These are phyloP conservation scores for Mucor piriformis DNA, from an alignment of 371 early-diverging fungal species.

Conservation along the genomic window DNA sequence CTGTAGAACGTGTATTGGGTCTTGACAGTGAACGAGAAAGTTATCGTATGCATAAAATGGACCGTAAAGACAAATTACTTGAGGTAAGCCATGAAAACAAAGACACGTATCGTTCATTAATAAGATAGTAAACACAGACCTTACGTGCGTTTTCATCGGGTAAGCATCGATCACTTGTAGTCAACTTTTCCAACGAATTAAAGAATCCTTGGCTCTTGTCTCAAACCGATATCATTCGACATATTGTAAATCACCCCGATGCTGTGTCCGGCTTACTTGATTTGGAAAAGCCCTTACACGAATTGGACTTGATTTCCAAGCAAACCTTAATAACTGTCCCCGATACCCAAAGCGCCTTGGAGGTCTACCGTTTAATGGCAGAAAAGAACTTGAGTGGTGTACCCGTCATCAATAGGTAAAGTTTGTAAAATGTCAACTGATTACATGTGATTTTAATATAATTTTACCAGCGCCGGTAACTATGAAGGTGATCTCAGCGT, in stretches of 20 bases:
- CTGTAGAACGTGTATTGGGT: conserved; percentile 60
- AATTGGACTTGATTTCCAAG: conserved; percentile 22
- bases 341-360: conserved; percentile 38
- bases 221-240: conserved; percentile 59
- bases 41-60: conserved; percentile 55
- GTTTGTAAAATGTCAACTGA: not conserved
- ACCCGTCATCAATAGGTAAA: conserved; percentile 51
- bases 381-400: conserved; percentile 49
- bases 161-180: conserved; percentile 51
- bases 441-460: not conserved
- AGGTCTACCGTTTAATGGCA: conserved; percentile 52
- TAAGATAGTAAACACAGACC: conserved; percentile 24
- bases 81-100: conserved; percentile 26
- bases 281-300: conserved; percentile 30
- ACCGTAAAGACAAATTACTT: conserved; percentile 46
- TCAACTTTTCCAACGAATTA: conserved; percentile 31
- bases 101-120: not conserved
- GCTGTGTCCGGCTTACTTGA: conserved; percentile 40
- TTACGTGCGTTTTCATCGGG: conserved; percentile 51
- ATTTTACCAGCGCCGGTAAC: conserved; percentile 26
- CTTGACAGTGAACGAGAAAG: conserved; percentile 61
- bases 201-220: conserved; percentile 52
- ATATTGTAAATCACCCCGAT: conserved; percentile 47
- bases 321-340: conserved; percentile 35
- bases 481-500: conserved; percentile 50